These are phyloP conservation scores for Babesia caballi DNA, from an alignment of 169 alveolate species.

Conservation along the genomic window DNA sequence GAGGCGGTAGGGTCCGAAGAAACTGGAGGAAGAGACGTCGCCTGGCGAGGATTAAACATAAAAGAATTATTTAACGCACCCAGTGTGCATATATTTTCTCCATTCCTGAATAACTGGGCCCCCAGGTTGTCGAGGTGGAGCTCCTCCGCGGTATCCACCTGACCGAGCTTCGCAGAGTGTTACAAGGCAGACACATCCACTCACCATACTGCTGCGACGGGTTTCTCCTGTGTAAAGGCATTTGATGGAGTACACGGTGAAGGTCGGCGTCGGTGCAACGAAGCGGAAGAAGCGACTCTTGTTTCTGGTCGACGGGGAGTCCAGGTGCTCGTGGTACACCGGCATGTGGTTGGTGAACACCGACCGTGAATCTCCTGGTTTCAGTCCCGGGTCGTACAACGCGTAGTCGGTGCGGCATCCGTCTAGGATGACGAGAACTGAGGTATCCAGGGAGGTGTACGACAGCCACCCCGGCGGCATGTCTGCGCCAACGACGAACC, in stretches of 20 bases:
- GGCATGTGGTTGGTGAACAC: constrained; percentile 62
- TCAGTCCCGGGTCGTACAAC: constrained; percentile 60
- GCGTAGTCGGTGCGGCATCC: constrained; percentile 69
- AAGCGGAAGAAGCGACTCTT: constrained; percentile 47
- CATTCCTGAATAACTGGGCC: constrained; percentile 11
- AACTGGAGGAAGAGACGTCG: not conserved
- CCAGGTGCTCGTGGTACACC: constrained; percentile 50
- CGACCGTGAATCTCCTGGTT: constrained; percentile 25
- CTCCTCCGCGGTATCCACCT: not conserved
- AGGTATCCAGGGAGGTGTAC: constrained; percentile 61
- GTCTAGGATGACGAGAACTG: constrained; percentile 56
- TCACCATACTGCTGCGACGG: constrained; percentile 58
- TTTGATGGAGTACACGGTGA: constrained; percentile 64
- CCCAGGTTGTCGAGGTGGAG: constrained; percentile 34
- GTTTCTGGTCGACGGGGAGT: constrained; percentile 7
- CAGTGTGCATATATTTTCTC: not conserved
- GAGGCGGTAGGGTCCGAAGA: not conserved
- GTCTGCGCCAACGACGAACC: constrained; percentile 34
- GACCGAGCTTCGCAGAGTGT: constrained; percentile 1
- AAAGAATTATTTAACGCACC: not conserved
- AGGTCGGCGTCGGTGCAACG: constrained; percentile 68
- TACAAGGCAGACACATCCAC: not conserved
- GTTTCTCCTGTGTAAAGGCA: constrained; percentile 64
- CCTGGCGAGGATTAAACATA: not conserved
- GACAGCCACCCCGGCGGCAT: constrained; percentile 61